phyloP scores from a whole-genome alignment of 805 yeast species.

The Ogataea zsoltii region DNA sequence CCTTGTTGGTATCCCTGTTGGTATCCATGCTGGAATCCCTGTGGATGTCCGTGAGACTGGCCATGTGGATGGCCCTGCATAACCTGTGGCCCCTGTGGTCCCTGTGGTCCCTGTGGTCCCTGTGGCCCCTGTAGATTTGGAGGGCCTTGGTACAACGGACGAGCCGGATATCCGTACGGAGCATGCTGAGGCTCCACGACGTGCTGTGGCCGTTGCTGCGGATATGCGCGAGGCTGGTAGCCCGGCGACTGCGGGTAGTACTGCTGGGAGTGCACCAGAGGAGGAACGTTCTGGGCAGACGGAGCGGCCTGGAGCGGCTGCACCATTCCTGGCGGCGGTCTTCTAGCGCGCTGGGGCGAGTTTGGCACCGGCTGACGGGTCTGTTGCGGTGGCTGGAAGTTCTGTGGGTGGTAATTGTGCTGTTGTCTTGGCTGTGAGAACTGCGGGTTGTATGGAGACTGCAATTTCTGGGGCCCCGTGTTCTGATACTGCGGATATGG shows the following conservation, averaged over 20 bases:
- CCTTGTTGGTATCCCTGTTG: conserved; percentile 24
- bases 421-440: conserved; percentile 1
- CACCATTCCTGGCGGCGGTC: conserved; percentile 11
- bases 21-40: conserved; percentile 6
- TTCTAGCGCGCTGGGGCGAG: conserved; percentile 6
- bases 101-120: too few species aligned
- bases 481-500: conserved; percentile 13
- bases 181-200: conserved; percentile 18
- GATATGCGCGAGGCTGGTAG: conserved; percentile 4
- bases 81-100: too few species aligned
- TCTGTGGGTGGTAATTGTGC: neutral
- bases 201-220: conserved; percentile 14
- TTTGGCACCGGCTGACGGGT: neutral
- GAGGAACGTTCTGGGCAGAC: neutral
- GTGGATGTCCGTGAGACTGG: too few species aligned
- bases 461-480: conserved; percentile 12
- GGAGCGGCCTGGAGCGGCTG: neutral
- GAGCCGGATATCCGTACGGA: conserved; percentile 3
- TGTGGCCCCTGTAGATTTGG: too few species aligned
- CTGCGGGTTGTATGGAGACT: conserved; percentile 18
- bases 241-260: conserved; percentile 10
- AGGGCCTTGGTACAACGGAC: too few species aligned
- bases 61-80: neutral
- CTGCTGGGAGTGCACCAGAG: conserved; percentile 14
- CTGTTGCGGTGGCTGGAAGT: neutral